Conservation (phyloP, 2,329 filamentous ascomycete species). For the Lecanoromycetidae sp. region DNA sequence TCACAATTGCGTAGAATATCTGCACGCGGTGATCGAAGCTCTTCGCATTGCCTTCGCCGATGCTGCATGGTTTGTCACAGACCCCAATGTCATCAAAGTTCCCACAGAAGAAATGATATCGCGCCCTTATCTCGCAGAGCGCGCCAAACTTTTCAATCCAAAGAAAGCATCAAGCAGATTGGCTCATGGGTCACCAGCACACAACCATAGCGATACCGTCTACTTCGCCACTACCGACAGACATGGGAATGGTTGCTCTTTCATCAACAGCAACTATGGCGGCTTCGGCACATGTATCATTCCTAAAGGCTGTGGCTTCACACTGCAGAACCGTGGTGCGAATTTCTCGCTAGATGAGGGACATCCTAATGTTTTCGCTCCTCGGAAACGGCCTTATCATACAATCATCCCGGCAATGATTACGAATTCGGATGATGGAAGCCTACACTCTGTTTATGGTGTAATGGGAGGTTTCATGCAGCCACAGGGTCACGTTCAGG, state of each 20-base stretch:
- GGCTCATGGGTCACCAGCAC: conserved; percentile 68
- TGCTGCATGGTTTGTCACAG: conserved; percentile 78
- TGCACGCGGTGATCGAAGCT: conserved; percentile 79
- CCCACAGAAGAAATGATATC: conserved; percentile 60
- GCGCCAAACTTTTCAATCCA: conserved; percentile 50
- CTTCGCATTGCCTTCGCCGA: conserved; percentile 86
- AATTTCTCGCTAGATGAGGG: conserved; percentile 60
- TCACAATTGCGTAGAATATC: conserved; percentile 69
- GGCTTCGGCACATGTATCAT: conserved; percentile 80
- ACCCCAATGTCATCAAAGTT: conserved; percentile 60
- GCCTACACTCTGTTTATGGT: conserved; percentile 74
- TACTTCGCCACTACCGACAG: conserved; percentile 80
- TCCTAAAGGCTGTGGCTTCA: conserved; percentile 77
- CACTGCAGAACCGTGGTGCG: conserved; percentile 81
- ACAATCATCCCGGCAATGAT: conserved; percentile 92
- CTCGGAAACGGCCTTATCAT: conserved; percentile 84
- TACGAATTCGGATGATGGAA: conserved; percentile 62
- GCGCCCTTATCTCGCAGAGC: conserved; percentile 59
- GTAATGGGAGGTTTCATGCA: conserved; percentile 99
- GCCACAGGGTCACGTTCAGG: conserved; percentile 90
- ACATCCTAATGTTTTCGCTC: conserved; percentile 71
- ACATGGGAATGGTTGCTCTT: conserved; percentile 79
- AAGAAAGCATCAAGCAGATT: conserved; percentile 41
- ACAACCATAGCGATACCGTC: conserved; percentile 81
- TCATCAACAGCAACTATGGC: conserved; percentile 91